Evolutionary conservation across 345 rosid genomes (phyloP).

Genomic region (Linum tenue): DNA sequence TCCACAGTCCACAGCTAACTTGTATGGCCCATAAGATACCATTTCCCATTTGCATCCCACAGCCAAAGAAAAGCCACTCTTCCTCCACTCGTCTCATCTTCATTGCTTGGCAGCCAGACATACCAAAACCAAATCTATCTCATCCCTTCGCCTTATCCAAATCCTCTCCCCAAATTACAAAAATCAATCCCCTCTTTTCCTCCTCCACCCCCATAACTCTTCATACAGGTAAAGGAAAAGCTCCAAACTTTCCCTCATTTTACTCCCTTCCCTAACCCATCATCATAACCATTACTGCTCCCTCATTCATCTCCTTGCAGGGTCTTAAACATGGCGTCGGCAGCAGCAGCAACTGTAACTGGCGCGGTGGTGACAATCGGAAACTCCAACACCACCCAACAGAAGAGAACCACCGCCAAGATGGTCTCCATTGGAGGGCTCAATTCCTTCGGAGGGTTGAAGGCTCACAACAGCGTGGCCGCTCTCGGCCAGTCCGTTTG

Average conservation of each 20-base stretch:
- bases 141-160: not conserved
- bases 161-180: not conserved
- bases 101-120: not conserved
- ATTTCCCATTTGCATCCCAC: not conserved
- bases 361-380: not conserved
- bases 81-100: not conserved
- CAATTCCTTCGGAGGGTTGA: slow-evolving; percentile 23
- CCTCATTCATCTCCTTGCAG: not conserved
- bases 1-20: not conserved
- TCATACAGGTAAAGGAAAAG: not conserved
- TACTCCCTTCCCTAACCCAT: not conserved
- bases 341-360: not conserved
- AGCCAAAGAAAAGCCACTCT: too few species aligned
- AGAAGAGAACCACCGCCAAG: slow-evolving; percentile 18
- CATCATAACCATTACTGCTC: not conserved
- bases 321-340: not conserved
- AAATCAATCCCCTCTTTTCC: not conserved
- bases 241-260: not conserved
- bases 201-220: not conserved
- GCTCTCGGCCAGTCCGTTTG: slow-evolving; percentile 29
- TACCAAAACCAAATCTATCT: not conserved
- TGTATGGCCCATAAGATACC: not conserved
- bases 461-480: too few species aligned
- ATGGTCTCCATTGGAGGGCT: slow-evolving; percentile 29
- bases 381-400: slow-evolving; percentile 10